These are phyloP conservation scores for Soucietia sequanensis DNA, from an alignment of 805 yeast genomes.

Conservation along the genomic window DNA sequence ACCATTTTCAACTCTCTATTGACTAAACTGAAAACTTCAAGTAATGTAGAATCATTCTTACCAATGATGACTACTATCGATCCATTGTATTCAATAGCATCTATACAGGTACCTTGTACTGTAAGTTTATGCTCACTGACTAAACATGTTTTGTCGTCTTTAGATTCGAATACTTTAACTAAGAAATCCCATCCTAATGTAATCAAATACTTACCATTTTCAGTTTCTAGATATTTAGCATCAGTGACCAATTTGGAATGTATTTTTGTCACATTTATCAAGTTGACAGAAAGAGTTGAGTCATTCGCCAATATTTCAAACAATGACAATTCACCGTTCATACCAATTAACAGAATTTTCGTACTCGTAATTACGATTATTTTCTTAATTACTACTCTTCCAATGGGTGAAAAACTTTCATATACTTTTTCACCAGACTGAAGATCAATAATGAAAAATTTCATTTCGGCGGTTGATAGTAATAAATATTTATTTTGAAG, in stretches of 20 bases:
- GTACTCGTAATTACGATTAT: slow-evolving; percentile 25
- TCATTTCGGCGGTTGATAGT: slow-evolving; percentile 17
- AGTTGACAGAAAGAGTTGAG: slow-evolving; percentile 1
- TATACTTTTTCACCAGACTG: slow-evolving; percentile 15
- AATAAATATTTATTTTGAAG: slow-evolving; percentile 13
- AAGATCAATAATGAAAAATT: slow-evolving; percentile 16
- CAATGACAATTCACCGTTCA: slow-evolving; percentile 48
- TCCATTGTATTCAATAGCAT: slow-evolving; percentile 23
- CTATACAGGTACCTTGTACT: slow-evolving; percentile 54
- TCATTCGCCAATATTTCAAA: slow-evolving; percentile 5
- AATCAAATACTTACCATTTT: slow-evolving; percentile 35
- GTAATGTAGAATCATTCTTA: slow-evolving; percentile 56
- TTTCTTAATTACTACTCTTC: slow-evolving; percentile 32
- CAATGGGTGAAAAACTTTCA: slow-evolving; percentile 16
- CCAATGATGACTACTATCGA: slow-evolving; percentile 51
- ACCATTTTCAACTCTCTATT: slow-evolving; percentile 27
- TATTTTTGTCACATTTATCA: slow-evolving; percentile 21
- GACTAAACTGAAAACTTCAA: slow-evolving; percentile 42
- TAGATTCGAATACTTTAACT: slow-evolving; percentile 32
- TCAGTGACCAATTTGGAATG: slow-evolving; percentile 39
- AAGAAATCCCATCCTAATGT: slow-evolving; percentile 62
- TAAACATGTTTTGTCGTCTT: neutral
- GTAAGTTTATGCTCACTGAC: slow-evolving; percentile 32
- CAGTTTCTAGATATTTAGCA: slow-evolving; percentile 22
- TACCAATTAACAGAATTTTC: slow-evolving; percentile 43